These are phyloP conservation scores for Coffea humblotiana DNA, from an alignment of 305 asterid genomes.

Conservation along the genomic window DNA sequence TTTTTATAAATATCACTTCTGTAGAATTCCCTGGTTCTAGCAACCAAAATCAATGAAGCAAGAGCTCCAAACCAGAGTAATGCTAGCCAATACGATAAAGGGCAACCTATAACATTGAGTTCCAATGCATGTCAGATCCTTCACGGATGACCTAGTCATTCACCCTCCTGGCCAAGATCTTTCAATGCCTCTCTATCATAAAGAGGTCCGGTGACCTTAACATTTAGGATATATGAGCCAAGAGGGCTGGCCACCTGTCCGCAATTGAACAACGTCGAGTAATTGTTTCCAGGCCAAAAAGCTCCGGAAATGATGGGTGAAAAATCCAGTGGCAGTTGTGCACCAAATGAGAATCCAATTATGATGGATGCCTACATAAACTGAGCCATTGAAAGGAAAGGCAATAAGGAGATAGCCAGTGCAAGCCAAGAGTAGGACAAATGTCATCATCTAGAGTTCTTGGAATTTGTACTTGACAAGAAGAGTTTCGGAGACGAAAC, in stretches of 20 bases:
- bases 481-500: conserved; percentile 30
- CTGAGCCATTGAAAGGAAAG: conserved; percentile 16
- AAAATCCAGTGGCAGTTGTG: conserved; percentile 25
- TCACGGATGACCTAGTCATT: conserved; percentile 18
- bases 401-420: conserved; percentile 34
- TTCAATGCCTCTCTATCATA: conserved; percentile 32
- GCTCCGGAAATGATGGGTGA: conserved; percentile 37
- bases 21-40: conserved; percentile 35
- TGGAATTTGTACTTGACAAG: conserved; percentile 33
- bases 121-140: conserved; percentile 34
- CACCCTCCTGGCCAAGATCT: conserved; percentile 26
- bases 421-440: conserved; percentile 28
- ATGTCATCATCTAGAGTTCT: conserved; percentile 35
- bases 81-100: conserved; percentile 32
- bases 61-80: conserved; percentile 26
- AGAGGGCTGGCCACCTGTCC: conserved; percentile 33
- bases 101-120: conserved; percentile 23
- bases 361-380: conserved; percentile 34
- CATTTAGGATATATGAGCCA: conserved; percentile 36
- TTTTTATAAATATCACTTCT: conserved; percentile 33
- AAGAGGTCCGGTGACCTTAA: conserved; percentile 24
- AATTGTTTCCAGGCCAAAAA: conserved; percentile 31
- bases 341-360: conserved; percentile 40
- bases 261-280: conserved; percentile 33
- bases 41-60: conserved; percentile 30